Percentiles rank a stretch among this genome's conserved stretches.
Evolutionary conservation across 2,329 filamentous ascomycete species (phyloP).

Genomic region (Curvularia sp.): DNA sequence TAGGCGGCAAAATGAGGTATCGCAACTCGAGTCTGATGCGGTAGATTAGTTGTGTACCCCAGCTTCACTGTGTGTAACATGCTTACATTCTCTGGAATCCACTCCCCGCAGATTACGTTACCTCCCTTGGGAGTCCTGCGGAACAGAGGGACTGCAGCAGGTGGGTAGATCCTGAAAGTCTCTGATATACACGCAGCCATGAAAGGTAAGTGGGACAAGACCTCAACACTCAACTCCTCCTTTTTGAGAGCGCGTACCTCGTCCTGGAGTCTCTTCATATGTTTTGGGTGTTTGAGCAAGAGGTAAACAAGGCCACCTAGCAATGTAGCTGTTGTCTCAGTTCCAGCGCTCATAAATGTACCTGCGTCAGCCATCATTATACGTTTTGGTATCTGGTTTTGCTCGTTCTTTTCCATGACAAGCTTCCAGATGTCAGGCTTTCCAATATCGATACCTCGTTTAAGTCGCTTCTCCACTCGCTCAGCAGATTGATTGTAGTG

Average conservation of each 20-base stretch:
- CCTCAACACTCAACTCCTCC: conserved; percentile 11
- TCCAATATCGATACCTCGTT: conserved; percentile 14
- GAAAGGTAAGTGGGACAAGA: conserved; percentile 45
- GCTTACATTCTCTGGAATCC: conserved; percentile 42
- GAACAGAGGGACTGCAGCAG: conserved; percentile 45
- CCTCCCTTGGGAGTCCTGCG: conserved; percentile 38
- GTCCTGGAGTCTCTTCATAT: conserved; percentile 23
- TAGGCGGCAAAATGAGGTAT: neutral
- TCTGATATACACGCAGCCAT: conserved; percentile 56
- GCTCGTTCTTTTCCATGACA: conserved; percentile 38
- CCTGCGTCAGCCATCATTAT: conserved; percentile 41
- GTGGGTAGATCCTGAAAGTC: conserved; percentile 41
- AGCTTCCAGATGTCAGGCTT: conserved; percentile 51
- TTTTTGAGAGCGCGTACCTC: conserved; percentile 32
- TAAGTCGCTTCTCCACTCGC: neutral
- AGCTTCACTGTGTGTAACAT: conserved; percentile 15
- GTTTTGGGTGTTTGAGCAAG: conserved; percentile 29
- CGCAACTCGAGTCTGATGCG: neutral
- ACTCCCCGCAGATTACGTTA: conserved; percentile 38
- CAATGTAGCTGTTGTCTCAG: conserved; percentile 40
- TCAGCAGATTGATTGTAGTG: conserved; percentile 15
- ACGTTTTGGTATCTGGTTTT: conserved; percentile 22
- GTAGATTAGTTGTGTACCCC: neutral
- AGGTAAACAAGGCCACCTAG: conserved; percentile 39
- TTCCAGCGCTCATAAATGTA: conserved; percentile 40